Evolutionary conservation across 495 filamentous ascomycete species (phyloP).

Genomic region (Ascodesmis nigricans): DNA sequence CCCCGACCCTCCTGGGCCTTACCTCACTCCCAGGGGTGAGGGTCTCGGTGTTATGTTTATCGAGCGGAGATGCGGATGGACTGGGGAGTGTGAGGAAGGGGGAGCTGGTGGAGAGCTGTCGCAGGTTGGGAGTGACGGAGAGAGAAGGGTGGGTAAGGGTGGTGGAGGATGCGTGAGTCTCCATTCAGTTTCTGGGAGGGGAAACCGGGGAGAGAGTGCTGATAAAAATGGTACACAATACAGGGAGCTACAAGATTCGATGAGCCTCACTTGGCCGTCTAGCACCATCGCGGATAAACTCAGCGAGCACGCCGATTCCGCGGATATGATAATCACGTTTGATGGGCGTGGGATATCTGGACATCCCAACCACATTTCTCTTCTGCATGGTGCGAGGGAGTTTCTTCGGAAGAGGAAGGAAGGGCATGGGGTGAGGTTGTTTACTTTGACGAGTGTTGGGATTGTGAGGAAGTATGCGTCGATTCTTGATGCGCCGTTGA

Average conservation of each 20-base stretch:
- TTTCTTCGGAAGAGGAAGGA: no score
- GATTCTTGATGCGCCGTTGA: slow-evolving; percentile 48
- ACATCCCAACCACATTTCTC: slow-evolving; percentile 78
- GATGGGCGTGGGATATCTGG: slow-evolving; percentile 55
- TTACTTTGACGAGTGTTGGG: slow-evolving; percentile 51
- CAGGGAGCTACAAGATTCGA: slow-evolving; percentile 65
- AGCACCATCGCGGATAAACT: slow-evolving; percentile 45
- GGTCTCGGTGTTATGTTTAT: slow-evolving; percentile 74
- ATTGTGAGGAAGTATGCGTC: slow-evolving; percentile 59
- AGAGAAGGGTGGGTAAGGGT: slow-evolving; percentile 62
- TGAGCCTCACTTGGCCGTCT: slow-evolving; percentile 53
- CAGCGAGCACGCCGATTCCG: slow-evolving; percentile 31
- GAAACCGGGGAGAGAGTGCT: no score
- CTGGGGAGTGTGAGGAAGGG: slow-evolving; percentile 59
- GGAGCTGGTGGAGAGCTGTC: slow-evolving; percentile 59
- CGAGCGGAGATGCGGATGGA: slow-evolving; percentile 57
- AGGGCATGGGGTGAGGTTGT: slow-evolving; percentile 46
- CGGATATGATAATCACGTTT: slow-evolving; percentile 77
- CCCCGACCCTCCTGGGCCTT: slow-evolving; percentile 62
- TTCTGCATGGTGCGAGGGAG: slow-evolving; percentile 56
- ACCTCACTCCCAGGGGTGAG: slow-evolving; percentile 47
- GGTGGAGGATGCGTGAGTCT: slow-evolving; percentile 40
- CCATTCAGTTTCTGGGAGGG: no score
- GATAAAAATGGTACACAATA: slow-evolving; percentile 1
- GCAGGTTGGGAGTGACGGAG: slow-evolving; percentile 47